phyloP scores from a whole-genome alignment of 495 filamentous ascomycete genomes.

The Ascodesmis nigricans region DNA sequence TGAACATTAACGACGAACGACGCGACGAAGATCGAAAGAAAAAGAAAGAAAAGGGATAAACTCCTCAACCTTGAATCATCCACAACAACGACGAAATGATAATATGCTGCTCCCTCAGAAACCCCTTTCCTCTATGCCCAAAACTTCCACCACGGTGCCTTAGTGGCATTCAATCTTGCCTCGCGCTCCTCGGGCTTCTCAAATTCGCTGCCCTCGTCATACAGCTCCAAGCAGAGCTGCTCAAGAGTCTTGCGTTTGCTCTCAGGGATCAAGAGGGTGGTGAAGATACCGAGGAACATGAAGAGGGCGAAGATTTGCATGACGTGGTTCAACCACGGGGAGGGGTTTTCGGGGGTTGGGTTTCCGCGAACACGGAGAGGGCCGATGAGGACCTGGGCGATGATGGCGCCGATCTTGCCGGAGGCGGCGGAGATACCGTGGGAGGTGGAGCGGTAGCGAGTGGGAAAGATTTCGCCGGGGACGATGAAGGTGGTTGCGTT shows the following conservation, averaged over 20 bases:
- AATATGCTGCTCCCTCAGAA: too few species aligned
- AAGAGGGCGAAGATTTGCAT: slow-evolving; percentile 62
- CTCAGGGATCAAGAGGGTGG: slow-evolving; percentile 48
- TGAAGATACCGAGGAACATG: slow-evolving; percentile 48
- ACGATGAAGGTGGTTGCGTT: slow-evolving; percentile 83
- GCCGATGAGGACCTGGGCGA: slow-evolving; percentile 32
- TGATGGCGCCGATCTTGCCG: slow-evolving; percentile 63
- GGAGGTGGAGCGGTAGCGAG: slow-evolving; percentile 60
- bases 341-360: slow-evolving; percentile 23
- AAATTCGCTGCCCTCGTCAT: slow-evolving; percentile 18
- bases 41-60: too few species aligned
- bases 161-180: too few species aligned
- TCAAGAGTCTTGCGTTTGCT: slow-evolving; percentile 48
- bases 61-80: too few species aligned
- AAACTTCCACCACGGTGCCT: too few species aligned
- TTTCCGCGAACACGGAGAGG: slow-evolving; percentile 27
- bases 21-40: too few species aligned
- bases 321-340: slow-evolving; percentile 52
- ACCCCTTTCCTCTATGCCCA: too few species aligned
- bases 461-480: slow-evolving; percentile 76
- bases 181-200: too few species aligned
- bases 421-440: slow-evolving; percentile 68
- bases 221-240: slow-evolving; percentile 30
- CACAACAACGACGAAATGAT: too few species aligned
- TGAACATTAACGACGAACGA: too few species aligned